Evolutionary conservation across 1,284 basidiomycete species (phyloP), one percentile per base, ranked within the genome.

Genomic region (Cystobasidium sp.): DNA sequence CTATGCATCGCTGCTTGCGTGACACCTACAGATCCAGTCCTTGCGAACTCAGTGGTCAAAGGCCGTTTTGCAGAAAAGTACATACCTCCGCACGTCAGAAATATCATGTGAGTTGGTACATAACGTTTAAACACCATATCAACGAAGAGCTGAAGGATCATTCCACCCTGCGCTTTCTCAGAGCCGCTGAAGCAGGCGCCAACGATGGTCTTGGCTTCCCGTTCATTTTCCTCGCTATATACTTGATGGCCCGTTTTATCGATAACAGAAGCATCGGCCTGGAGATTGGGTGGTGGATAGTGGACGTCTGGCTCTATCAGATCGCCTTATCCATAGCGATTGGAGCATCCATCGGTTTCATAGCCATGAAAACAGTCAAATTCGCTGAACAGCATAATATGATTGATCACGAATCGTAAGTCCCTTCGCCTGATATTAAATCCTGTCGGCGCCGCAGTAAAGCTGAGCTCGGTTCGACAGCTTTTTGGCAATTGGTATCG

Each of bases 191-290:
- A 75, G 79, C 78, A 14, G 83, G 83, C 39, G 83, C 83, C 8
- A 84, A 84, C 75, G 83, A 84, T 63, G 83, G 83, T 1, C 80
- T 31, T 82, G 80, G 77, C 67, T 84, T 75, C 80, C 83, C 78
- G 8, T 81, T 81, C 65, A 79, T 84, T 71, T 83, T 81, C 74
- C 46, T 80, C 58, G 75, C 77, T 16, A 63, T 80, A 56, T 76
- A 56, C 58, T 75, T 80, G 24, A 76, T 79, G 72, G 51, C 75
- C 39, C 75, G 78, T 3, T 56, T 58, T 18, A 49, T 37, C 1
- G 31, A 75, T 10, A 77, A 76, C 12, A 68, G 66, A n/a, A 79
- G 78, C 31, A 77, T 84, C 22, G 80, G 79, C 12, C 62, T 68
- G 5, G 81, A 80, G 20, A 67, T 84, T 7, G 79, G 81, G 12